These are phyloP conservation scores for Agapanthus africanus DNA, from an alignment of 106 monocot genomes.

Conservation along the genomic window DNA sequence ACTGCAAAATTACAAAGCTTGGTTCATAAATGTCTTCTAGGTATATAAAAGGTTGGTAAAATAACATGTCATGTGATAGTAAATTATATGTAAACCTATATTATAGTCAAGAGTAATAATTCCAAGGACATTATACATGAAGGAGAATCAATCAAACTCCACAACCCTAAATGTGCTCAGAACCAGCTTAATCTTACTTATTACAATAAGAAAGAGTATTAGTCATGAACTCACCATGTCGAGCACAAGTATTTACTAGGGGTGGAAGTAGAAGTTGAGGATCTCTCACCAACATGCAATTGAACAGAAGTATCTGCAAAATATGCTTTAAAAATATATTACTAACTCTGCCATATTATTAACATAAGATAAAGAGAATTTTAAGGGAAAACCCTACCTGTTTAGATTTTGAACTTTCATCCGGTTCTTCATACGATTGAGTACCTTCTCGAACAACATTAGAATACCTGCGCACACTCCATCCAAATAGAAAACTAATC, in stretches of 20 bases:
- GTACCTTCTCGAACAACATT: conserved; percentile 35
- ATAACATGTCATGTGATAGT: too few relatives aligned
- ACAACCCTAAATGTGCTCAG: neutral
- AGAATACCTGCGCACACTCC: conserved; percentile 94
- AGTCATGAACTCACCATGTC: conserved; percentile 45
- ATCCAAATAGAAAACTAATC: conserved; percentile 78
- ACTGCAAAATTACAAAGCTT: too few relatives aligned
- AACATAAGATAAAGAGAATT: neutral
- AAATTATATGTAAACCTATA: neutral
- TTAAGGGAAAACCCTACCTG: conserved; percentile 13
- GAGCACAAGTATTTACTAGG: conserved; percentile 53
- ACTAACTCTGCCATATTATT: neutral
- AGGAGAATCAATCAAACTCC: neutral
- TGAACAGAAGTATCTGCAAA: conserved; percentile 87
- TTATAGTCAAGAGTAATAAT: neutral
- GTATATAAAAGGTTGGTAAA: too few relatives aligned
- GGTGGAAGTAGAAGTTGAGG: conserved; percentile 80
- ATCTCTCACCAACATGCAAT: conserved; percentile 94
- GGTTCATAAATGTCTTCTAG: too few relatives aligned
- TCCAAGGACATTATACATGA: neutral
- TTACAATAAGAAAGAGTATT: neutral
- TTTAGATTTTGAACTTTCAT: conserved; percentile 9
- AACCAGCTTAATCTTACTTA: neutral
- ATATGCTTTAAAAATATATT: conserved; percentile 8
- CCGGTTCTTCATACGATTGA: conserved; percentile 7